Evolutionary conservation across 1,284 basidiomycete species (phyloP).

Genomic region (Leccinum fallax): DNA sequence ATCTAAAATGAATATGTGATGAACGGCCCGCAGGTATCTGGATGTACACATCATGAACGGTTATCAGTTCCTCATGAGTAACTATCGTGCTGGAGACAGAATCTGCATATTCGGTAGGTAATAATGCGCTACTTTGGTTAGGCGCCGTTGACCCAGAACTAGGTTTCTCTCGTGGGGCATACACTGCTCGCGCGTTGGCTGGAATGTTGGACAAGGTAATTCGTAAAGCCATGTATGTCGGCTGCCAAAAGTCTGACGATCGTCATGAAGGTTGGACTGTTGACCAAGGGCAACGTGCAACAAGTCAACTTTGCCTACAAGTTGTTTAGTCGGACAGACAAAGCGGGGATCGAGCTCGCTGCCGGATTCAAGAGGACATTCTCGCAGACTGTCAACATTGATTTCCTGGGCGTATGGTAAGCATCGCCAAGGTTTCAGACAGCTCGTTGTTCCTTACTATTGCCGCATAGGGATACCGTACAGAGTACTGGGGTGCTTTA

Average conservation of each 20-base stretch:
- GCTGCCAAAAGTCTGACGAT: not conserved
- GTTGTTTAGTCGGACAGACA: conserved; percentile 55
- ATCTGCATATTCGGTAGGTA: conserved; percentile 61
- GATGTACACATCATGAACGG: conserved; percentile 64
- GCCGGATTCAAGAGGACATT: conserved; percentile 69
- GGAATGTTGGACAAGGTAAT: conserved; percentile 58
- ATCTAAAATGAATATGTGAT: not conserved
- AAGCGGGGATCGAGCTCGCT: conserved; percentile 45
- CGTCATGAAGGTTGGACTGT: conserved; percentile 51
- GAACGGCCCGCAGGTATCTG: conserved; percentile 50
- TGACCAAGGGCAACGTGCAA: conserved; percentile 57
- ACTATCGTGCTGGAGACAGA: conserved; percentile 58
- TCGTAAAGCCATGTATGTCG: not conserved
- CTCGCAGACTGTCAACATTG: conserved; percentile 55
- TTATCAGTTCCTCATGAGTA: conserved; percentile 70
- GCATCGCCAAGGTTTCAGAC: conserved; percentile 18
- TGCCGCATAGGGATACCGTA: conserved; percentile 61
- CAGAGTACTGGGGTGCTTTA: conserved; percentile 63
- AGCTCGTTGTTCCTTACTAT: conserved; percentile 3
- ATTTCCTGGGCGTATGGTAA: conserved; percentile 70
- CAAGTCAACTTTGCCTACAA: conserved; percentile 70
- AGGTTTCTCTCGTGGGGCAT: conserved; percentile 79
- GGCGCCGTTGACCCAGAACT: conserved; percentile 4
- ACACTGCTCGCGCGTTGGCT: conserved; percentile 73
- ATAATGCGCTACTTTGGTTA: not conserved